Conservation (phyloP, 305 asterid genomes). For the Fraxinus greggii region DNA sequence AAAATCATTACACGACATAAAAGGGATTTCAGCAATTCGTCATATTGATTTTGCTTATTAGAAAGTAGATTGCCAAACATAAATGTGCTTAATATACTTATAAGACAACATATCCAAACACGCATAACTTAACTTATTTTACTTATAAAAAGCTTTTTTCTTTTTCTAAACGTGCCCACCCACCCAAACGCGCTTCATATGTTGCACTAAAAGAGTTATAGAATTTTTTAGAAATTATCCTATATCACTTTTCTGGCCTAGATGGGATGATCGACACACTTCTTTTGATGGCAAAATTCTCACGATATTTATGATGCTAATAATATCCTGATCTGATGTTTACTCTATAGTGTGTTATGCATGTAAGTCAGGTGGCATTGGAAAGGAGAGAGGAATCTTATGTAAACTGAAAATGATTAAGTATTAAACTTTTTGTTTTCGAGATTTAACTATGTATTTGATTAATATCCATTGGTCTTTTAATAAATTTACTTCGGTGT, state of each 20-base stretch:
- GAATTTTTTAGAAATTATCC: neutral
- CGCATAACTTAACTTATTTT: neutral
- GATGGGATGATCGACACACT: neutral
- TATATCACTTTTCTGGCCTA: neutral
- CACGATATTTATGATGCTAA: neutral
- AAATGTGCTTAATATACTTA: neutral
- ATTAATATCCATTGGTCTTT: slow-evolving; percentile 10
- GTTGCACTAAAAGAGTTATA: neutral
- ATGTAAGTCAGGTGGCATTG: neutral
- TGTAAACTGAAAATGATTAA: neutral
- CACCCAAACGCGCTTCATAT: neutral
- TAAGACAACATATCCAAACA: neutral
- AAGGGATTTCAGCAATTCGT: neutral
- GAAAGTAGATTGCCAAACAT: neutral
- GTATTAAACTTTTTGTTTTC: neutral
- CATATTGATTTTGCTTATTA: neutral
- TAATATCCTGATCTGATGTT: neutral
- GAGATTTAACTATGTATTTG: neutral
- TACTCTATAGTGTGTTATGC: neutral
- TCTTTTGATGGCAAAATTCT: neutral
- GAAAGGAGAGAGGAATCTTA: neutral
- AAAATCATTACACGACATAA: neutral
- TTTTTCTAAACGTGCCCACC: neutral
- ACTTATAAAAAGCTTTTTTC: neutral
- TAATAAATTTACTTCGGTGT: neutral